phyloP scores from a whole-genome alignment of 805 yeast species.

The Candida suzukii region DNA sequence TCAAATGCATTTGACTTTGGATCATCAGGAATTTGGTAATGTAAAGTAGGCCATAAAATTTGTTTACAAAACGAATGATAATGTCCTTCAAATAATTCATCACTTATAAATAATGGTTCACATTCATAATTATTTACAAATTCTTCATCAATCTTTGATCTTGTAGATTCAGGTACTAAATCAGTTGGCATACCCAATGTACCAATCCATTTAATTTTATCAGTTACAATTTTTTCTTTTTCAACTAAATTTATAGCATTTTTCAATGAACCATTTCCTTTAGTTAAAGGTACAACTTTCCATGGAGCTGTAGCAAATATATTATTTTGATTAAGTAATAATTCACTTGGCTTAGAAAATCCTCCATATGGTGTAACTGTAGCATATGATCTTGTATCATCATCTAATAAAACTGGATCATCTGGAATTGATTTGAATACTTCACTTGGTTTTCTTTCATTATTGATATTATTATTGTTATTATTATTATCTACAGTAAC shows the following conservation, averaged over 20 bases:
- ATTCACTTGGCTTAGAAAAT: conserved; percentile 50
- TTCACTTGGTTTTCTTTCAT: too few relatives aligned
- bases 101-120: conserved; percentile 66
- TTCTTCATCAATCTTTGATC: conserved; percentile 41
- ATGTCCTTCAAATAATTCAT: conserved; percentile 81
- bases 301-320: conserved; percentile 61
- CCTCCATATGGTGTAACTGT: conserved; percentile 68
- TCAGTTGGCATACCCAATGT: conserved; percentile 89
- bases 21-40: conserved; percentile 91
- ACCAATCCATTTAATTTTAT: conserved; percentile 72
- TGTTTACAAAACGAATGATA: conserved; percentile 90
- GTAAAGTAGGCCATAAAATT: conserved; percentile 91
- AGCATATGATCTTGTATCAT: conserved; percentile 3
- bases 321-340: conserved; percentile 34
- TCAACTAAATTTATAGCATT: conserved; percentile 72
- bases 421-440: too few relatives aligned
- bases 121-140: conserved; percentile 45
- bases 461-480: neutral
- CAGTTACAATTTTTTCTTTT: conserved; percentile 24
- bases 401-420: neutral
- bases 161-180: conserved; percentile 53
- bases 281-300: conserved; percentile 58
- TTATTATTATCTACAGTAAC: too few relatives aligned
- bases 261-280: conserved; percentile 83
- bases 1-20: conserved; percentile 92